Evolutionary conservation across 495 filamentous ascomycete species (phyloP).

Genomic region (Astrothelium macrocarpum): DNA sequence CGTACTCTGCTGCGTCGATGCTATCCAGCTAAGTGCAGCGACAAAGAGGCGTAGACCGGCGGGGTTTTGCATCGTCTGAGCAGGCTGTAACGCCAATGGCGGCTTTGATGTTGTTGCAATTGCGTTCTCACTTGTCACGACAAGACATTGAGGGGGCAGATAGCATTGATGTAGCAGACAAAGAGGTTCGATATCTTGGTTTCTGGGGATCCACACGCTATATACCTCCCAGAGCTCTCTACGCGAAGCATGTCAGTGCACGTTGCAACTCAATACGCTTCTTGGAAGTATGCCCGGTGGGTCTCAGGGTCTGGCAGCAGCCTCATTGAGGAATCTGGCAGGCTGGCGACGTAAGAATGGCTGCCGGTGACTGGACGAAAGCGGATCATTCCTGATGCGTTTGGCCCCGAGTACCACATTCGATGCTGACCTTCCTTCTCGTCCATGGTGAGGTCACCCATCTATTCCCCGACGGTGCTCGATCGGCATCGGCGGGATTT

Average conservation of each 20-base stretch:
- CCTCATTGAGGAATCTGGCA: conserved; percentile 1
- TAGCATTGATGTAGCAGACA: not conserved
- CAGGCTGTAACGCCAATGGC: not conserved
- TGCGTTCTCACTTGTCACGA: not conserved
- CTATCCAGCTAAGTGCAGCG: not conserved
- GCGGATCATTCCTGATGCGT: not conserved
- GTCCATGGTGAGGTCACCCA: not conserved
- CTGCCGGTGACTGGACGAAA: not conserved
- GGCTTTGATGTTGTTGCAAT: not conserved
- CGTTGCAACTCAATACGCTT: conserved; percentile 4
- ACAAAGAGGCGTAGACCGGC: not conserved
- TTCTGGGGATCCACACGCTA: not conserved
- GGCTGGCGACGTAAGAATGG: not conserved
- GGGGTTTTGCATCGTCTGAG: not conserved
- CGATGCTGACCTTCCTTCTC: conserved; percentile 2
- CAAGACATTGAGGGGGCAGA: not conserved
- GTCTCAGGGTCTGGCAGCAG: not conserved
- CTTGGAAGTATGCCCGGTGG: not conserved
- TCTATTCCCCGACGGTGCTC: not conserved
- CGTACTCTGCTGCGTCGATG: not conserved
- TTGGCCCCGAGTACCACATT: not conserved
- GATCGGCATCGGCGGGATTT: not conserved
- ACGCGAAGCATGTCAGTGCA: not conserved
- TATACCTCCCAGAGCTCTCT: not conserved
- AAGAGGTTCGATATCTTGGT: not conserved